A percentile compares a stretch with the other conserved stretches of the same genome.
phyloP scores from a whole-genome alignment of 192 early-diverging fungal species.

The Mycoemilia scoparia region DNA sequence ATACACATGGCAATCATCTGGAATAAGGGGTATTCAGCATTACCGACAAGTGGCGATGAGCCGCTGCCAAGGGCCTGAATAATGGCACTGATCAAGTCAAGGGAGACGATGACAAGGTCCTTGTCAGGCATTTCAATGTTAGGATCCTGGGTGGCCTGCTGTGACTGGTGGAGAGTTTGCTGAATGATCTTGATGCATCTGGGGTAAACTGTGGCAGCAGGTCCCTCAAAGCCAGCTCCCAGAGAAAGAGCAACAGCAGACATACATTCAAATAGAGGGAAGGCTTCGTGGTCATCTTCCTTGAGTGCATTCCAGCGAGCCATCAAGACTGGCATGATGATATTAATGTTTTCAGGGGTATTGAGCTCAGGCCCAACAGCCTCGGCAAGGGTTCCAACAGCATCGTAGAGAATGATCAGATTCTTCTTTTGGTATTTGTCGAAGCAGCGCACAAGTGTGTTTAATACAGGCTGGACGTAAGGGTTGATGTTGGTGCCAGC shows the following conservation, averaged over 20 bases:
- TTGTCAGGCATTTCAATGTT: constrained; percentile 51
- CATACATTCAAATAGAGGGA: constrained; percentile 87
- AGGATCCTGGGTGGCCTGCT: constrained; percentile 33
- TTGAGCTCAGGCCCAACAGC: constrained; percentile 67
- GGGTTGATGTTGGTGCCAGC: constrained; percentile 64
- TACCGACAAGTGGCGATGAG: constrained; percentile 57
- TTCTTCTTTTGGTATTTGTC: constrained; percentile 91
- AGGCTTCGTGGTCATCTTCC: constrained; percentile 80
- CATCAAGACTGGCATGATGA: constrained; percentile 75
- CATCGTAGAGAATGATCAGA: constrained; percentile 88
- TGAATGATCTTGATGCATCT: constrained; percentile 81
- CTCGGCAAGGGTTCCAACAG: constrained; percentile 93
- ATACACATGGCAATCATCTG: constrained; percentile 69
- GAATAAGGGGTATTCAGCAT: constrained; percentile 49
- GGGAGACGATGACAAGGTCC: constrained; percentile 90
- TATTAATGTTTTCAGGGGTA: constrained; percentile 58
- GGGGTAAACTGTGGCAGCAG: constrained; percentile 66
- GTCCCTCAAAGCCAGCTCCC: constrained; percentile 72
- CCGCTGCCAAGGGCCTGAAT: constrained; percentile 71
- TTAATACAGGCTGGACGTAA: constrained; percentile 74
- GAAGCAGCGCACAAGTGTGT: constrained; percentile 66
- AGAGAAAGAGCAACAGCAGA: constrained; percentile 73
- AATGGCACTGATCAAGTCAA: constrained; percentile 89
- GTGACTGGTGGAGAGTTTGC: constrained; percentile 51
- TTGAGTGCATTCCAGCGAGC: constrained; percentile 65